Base-by-base conservation (phyloP, 2,329 filamentous ascomycete genomes). In the Fusarium sp. region DNA sequence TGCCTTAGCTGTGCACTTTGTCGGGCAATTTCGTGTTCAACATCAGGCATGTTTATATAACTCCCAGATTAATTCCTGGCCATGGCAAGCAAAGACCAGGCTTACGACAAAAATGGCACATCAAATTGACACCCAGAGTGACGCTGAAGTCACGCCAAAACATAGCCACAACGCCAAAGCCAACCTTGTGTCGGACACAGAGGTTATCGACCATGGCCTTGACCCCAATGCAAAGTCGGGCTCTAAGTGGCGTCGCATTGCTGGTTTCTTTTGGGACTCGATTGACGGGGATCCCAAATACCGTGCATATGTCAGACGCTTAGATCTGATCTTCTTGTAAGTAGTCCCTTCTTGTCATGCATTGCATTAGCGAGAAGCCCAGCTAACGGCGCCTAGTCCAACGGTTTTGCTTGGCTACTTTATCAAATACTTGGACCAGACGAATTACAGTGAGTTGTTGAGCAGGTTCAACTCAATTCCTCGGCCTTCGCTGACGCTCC, bases 1-100 rank as follows among this genome's bases (percentile, higher is more conserved):
- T 46, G 44, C 28, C 44, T 33, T 17, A 33, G 17, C 7, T 46
- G 11, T 17, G n/a, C 17, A 5, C 44, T 18, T 9, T 46, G 7
- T 46, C 44, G 44, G 44, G 44, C 26, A 46, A 46, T 46, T 28
- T 46, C 26, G 44, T 46, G 44, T 46, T 20, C 44, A 46, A 28
- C 22, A 20, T 10, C 26, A 46, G 24, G 14, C 22, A 46, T 18
- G n/a, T 33, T 28, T 46, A 46, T 46, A 46, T 17, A 46, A 46
- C 44, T 46, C 7, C 13, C 3, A 45, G 42, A 45, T 45, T 28
- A 17, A n/a, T n/a, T 18, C 42, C 15, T 3, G 10, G 15, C 15
- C 7, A 45, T 42, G n/a, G 24, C 7, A 24, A 42, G 20, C 10
- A 24, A 7, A 20, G 39, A 42, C 39, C 20, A 42, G 20, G 39